Percentiles rank a stretch among this genome's conserved stretches.
Evolutionary conservation across 768 basidiomycete species (phyloP).

Genomic region (Leccinum fibrillosum): DNA sequence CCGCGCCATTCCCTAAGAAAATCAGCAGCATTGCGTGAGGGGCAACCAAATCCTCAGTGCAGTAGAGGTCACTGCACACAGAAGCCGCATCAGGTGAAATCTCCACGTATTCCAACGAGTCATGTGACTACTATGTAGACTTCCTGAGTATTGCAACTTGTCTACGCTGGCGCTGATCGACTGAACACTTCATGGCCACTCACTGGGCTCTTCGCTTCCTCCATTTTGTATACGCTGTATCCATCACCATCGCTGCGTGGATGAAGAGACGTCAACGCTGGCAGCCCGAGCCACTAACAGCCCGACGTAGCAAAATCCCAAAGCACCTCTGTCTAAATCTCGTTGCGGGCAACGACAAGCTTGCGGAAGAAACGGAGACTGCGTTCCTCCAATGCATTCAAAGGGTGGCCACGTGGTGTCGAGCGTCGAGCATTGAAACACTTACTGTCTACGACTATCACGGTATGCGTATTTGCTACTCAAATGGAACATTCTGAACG

Average conservation of each 20-base stretch:
- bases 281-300: constrained; percentile 46
- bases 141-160: neutral
- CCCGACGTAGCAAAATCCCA: constrained; percentile 57
- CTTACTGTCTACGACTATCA: constrained; percentile 71
- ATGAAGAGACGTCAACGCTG: constrained; percentile 35
- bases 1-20: too few species aligned
- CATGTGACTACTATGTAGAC: constrained; percentile 20
- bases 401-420: constrained; percentile 59
- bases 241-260: constrained; percentile 39
- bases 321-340: constrained; percentile 66
- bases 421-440: constrained; percentile 52
- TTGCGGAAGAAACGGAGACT: constrained; percentile 35
- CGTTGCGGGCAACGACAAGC: constrained; percentile 40
- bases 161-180: constrained; percentile 4
- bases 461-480: constrained; percentile 45
- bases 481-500: constrained; percentile 3
- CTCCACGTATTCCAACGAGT: constrained; percentile 15
- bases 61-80: too few species aligned
- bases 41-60: too few species aligned
- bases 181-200: constrained; percentile 35
- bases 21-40: too few species aligned
- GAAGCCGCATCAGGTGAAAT: too few species aligned
- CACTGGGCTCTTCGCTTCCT: constrained; percentile 49
- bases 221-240: constrained; percentile 54
- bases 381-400: constrained; percentile 53